Evolutionary conservation across 1,284 basidiomycete genomes (phyloP), one percentile per base, ranked within the genome.

Genomic region (Microbotryum silenes-acaulis): DNA sequence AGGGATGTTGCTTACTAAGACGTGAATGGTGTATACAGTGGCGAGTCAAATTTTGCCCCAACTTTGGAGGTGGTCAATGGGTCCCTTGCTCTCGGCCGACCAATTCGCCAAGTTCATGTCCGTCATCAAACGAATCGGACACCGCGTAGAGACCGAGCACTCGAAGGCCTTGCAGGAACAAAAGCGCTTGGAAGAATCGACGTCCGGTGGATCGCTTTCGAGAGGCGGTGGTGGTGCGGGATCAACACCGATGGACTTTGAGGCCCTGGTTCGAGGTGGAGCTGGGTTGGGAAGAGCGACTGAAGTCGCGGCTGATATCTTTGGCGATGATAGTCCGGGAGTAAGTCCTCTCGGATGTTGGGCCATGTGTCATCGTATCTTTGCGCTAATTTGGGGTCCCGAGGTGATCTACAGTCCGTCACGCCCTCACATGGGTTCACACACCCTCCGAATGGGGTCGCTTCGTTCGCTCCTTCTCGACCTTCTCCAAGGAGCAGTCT

Each of bases 21-120:
- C 14, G 14, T 14, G 37, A 42, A 16, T 12, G 16, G 16, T 27
- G 12, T 7, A 1, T 10, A 9, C 55, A 68, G 66, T 97, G 20
- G 94, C 94, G 0, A 94, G 89, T 0, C 81, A 93, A 44, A 90
- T 97, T 18, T 79, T 97, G 20, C 92, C 92, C 16, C 93, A 97
- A 70, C 78, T 97, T 10, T 97, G 92, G 92, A 81, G 86, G 1
- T 94, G 97, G 91, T 91, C 88, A 2, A 93, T 96, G 78, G 92
- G 91, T n/a, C 92, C 92, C 57, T 74, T 97, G 46, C 77, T 97
- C 31, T 96, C 86, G 69, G 82, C 92, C 4, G 83, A 87, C 37
- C 96, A 99, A 76, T 99, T 97, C 74, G 82, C 60, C 6, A 61
- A 60, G 48, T 70, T 68, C 66, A 74, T 75, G 71, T 71, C 71